Percentiles rank a stretch among this genome's conserved stretches.
Conservation (phyloP, 208 protist species). For the Plasmodiophora brassicae region DNA sequence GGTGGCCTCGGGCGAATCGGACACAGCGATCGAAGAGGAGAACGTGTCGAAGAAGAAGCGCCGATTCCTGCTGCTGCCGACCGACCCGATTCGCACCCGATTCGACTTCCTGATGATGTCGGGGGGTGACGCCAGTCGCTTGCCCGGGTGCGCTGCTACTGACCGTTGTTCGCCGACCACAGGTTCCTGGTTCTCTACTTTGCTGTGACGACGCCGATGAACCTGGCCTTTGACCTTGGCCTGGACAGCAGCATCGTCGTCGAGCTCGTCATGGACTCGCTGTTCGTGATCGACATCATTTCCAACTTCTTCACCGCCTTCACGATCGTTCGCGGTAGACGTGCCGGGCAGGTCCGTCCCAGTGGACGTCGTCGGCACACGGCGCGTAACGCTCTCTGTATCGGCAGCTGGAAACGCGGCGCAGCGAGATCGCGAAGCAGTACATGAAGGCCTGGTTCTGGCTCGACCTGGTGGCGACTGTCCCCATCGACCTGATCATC, state of each 20-base stretch:
- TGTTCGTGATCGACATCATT: background rate
- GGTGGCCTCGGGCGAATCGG: too few species aligned
- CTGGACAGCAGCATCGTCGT: background rate
- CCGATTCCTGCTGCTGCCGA: background rate
- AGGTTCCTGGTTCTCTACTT: background rate
- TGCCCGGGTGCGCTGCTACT: too few species aligned
- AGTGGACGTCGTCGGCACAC: background rate
- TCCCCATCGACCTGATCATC: slow-evolving; percentile 21
- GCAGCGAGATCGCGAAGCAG: background rate
- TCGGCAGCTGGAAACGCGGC: background rate
- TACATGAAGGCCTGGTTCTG: background rate
- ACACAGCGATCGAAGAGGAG: background rate
- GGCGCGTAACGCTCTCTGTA: background rate
- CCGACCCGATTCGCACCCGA: background rate
- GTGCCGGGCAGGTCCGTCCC: background rate
- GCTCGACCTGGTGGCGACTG: background rate
- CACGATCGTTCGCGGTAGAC: background rate
- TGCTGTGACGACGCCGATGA: background rate
- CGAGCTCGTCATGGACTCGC: background rate
- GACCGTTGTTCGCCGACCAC: too few species aligned
- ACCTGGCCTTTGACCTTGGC: background rate
- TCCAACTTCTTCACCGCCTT: slow-evolving; percentile 14
- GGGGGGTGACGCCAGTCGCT: too few species aligned
- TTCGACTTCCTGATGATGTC: slow-evolving; percentile 29
- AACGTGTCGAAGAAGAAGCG: background rate